Conservation (phyloP, 179 eudicot genomes). For the Silene vulgaris region DNA sequence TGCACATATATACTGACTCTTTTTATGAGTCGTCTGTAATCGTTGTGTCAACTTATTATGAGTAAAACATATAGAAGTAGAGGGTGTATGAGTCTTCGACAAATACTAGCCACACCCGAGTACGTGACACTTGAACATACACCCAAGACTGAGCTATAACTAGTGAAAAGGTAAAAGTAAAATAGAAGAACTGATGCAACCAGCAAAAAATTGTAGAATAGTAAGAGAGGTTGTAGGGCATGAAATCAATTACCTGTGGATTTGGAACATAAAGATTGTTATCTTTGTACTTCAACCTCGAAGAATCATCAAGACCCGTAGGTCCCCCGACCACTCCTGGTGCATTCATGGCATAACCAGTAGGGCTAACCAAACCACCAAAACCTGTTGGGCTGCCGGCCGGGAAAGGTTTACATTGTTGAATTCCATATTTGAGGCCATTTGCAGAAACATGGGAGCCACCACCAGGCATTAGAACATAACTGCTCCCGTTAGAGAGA, state of each 20-base stretch:
- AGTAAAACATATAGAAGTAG: no score
- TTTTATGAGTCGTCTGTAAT: no score
- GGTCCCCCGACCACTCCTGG: constrained; percentile 81
- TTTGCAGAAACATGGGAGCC: constrained; percentile 66
- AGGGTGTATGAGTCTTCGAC: no score
- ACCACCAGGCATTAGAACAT: constrained; percentile 80
- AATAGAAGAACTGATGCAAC: background rate
- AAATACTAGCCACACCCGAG: no score
- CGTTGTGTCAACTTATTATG: no score
- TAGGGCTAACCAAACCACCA: constrained; percentile 54
- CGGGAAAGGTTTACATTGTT: constrained; percentile 79
- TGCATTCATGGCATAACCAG: constrained; percentile 74
- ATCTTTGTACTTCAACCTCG: constrained; percentile 83
- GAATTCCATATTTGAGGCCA: constrained; percentile 72
- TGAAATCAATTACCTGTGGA: constrained; percentile 59
- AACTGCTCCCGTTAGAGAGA: constrained; percentile 80
- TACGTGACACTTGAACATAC: no score
- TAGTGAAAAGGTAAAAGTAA: background rate
- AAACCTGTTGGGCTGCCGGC: constrained; percentile 63
- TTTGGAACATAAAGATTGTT: constrained; percentile 68
- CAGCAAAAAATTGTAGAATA: no score
- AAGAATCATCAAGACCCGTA: constrained; percentile 66
- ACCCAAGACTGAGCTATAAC: no score
- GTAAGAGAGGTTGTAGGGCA: background rate
- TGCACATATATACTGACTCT: no score